phyloP scores from a whole-genome alignment of 2,329 filamentous ascomycete genomes.

The Colletotrichum sp. region DNA sequence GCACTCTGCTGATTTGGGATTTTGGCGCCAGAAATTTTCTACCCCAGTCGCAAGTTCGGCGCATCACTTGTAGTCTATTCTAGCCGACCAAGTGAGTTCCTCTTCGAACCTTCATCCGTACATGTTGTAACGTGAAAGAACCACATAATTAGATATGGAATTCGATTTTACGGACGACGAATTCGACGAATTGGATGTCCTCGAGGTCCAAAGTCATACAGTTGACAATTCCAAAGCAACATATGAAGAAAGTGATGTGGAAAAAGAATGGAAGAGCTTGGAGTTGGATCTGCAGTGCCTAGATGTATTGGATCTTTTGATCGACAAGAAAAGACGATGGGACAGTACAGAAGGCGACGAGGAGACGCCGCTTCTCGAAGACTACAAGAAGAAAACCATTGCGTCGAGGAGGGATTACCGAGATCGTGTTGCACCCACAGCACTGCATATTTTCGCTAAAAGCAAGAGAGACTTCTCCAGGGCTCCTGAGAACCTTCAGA shows the following conservation, averaged over 20 bases:
- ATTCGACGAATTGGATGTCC: neutral
- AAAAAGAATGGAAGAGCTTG: neutral
- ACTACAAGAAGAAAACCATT: neutral
- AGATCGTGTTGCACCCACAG: neutral
- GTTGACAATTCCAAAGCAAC: neutral
- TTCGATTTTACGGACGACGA: neutral
- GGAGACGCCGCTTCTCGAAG: neutral
- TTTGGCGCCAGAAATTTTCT: neutral
- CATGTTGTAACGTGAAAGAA: neutral
- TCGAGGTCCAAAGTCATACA: neutral
- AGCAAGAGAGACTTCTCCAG: neutral
- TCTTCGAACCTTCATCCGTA: rapidly evolving
- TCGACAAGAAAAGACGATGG: neutral
- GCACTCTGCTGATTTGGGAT: neutral
- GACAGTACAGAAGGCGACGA: neutral
- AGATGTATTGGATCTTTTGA: neutral
- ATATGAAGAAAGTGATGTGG: neutral
- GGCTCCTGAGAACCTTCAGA: neutral
- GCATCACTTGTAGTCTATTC: neutral
- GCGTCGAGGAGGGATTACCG: neutral
- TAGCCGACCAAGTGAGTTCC: neutral
- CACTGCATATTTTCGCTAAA: neutral
- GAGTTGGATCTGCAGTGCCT: neutral
- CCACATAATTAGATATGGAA: neutral
- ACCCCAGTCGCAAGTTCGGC: neutral